Evolutionary conservation across 306 rosid genomes (phyloP).

Genomic region (Mimosa pudica): DNA sequence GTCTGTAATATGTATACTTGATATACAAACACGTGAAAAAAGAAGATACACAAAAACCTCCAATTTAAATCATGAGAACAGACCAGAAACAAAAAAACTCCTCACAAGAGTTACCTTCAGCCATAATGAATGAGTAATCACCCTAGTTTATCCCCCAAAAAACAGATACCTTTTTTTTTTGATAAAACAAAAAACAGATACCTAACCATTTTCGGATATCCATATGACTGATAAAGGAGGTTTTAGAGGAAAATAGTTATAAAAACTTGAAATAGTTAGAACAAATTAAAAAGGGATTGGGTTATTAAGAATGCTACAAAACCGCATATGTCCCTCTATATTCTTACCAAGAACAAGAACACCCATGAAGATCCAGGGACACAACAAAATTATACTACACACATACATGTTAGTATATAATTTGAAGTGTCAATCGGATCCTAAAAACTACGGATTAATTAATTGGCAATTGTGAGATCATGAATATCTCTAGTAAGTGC

Average conservation of each 20-base stretch:
- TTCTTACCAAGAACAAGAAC: background rate
- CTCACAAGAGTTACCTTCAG: conserved; percentile 15
- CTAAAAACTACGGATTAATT: background rate
- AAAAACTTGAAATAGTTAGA: conserved; percentile 4
- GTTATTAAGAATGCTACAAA: conserved; percentile 2
- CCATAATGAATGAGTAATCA: conserved; percentile 1
- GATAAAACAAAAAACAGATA: conserved; percentile 10
- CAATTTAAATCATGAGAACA: conserved; percentile 17
- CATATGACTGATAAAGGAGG: background rate
- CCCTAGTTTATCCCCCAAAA: conserved; percentile 1
- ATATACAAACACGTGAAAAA: background rate
- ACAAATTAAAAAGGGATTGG: background rate
- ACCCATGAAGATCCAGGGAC: background rate
- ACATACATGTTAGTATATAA: too few relatives aligned
- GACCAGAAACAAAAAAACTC: conserved; percentile 12
- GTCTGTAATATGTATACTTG: background rate
- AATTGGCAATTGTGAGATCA: conserved; percentile 53
- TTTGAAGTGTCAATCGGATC: background rate
- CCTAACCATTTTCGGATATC: conserved; percentile 19
- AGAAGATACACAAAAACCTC: background rate
- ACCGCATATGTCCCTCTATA: background rate
- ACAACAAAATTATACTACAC: background rate
- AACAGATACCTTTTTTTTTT: conserved; percentile 16
- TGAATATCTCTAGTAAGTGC: conserved; percentile 70
- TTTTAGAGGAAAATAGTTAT: background rate